Base-by-base conservation (phyloP, 169 alveolate genomes). In the Miamiensis avidus region DNA sequence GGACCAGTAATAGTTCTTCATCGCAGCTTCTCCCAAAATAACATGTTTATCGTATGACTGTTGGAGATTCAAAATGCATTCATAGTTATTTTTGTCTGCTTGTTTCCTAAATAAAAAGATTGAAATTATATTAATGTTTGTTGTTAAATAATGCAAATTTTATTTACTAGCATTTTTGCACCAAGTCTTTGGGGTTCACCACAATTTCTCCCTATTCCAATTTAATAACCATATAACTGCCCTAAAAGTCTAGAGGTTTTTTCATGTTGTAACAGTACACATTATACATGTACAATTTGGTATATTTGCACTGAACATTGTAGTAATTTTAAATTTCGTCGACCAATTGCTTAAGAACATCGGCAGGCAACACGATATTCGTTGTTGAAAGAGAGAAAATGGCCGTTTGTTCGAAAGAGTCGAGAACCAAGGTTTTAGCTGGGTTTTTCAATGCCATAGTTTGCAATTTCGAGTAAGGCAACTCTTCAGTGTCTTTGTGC, bases 1-100 rank as follows among this genome's bases (percentile, higher is more conserved):
- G 25, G 64, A 28, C 76, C 34, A 28, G 25, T 79, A 79, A 34
- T 79, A 79, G 49, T 79, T 79, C 28, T 74, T 65, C 20, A 79
- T 31, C 25, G 75, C 76, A 28, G 75, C 84, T 65, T 79, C 84
- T 64, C 84, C 84, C 4, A 79, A 72, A 29, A 79, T 79, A 28
- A 64, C 64, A 34, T 79, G 34, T 28, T 49, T 29, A 16, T 79
- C 84, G 25, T 49, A 79, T n/a, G 84, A 79, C 31, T 79, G 29
- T 65, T 79, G 65, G n/a, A 79, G 33, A 79, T 79, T 79, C 64
- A 79, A 29, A 29, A 34, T 29, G 28, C 84, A 79, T 49, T 27
- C 65, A 34, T 34, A 79, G 26, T 34, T 79, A 49, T 75, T 49
- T 49, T 34, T 30, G 20, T 79, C 30, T n/a, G 11, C 25, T n/a